Conservation (phyloP, 2,329 filamentous ascomycete species). For the Hymenoscyphus fraxineus region DNA sequence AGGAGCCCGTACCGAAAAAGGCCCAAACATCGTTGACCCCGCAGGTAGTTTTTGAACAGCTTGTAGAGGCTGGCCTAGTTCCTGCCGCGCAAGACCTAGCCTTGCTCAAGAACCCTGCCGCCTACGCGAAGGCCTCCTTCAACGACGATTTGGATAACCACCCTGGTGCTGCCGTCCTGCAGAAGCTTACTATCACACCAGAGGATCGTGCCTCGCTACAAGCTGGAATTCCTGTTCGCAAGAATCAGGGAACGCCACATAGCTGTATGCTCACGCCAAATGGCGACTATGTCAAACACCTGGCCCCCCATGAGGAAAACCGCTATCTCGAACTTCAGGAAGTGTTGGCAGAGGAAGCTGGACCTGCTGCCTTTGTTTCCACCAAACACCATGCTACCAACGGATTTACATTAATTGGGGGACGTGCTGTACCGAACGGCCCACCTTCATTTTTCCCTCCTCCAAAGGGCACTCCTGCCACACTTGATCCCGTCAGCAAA, state of each 20-base stretch:
- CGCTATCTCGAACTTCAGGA: conserved; percentile 67
- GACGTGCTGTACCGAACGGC: conserved; percentile 61
- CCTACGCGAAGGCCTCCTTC: conserved; percentile 30
- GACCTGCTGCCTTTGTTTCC: conserved; percentile 54
- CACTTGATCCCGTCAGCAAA: conserved; percentile 58
- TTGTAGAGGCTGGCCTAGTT: conserved; percentile 37
- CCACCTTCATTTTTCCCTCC: conserved; percentile 59
- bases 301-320: conserved; percentile 65
- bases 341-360: conserved; percentile 48
- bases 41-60: conserved; percentile 37
- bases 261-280: conserved; percentile 71
- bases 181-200: conserved; percentile 47
- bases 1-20: conserved; percentile 23
- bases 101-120: conserved; percentile 39
- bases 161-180: conserved; percentile 19
- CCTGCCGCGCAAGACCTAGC: conserved; percentile 38
- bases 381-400: conserved; percentile 51
- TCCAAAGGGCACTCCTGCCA: conserved; percentile 32
- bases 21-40: conserved; percentile 29
- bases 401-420: conserved; percentile 61
- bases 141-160: conserved; percentile 31
- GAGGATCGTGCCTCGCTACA: conserved; percentile 54
- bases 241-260: conserved; percentile 53
- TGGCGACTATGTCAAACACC: conserved; percentile 70
- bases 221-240: conserved; percentile 56